phyloP scores from a whole-genome alignment of 306 rosid species.

The Pachyrhizus erosus region DNA sequence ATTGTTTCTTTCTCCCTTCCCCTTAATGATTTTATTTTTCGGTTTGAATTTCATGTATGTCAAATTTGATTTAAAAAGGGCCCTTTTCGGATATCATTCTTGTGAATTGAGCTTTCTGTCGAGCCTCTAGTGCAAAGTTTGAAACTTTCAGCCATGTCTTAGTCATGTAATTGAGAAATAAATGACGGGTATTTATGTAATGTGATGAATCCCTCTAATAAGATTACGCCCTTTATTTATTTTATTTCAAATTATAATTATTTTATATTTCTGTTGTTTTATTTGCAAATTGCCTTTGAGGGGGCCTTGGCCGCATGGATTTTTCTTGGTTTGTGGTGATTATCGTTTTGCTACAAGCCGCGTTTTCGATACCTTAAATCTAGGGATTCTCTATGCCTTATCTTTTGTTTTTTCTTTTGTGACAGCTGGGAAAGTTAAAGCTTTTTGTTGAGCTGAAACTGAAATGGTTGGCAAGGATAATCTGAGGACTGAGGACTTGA shows the following conservation, averaged over 20 bases:
- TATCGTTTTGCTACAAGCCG: slow-evolving; percentile 33
- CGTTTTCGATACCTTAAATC: slow-evolving; percentile 13
- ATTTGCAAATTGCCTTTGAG: slow-evolving; percentile 35
- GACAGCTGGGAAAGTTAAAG: slow-evolving; percentile 29
- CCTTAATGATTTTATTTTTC: not conserved
- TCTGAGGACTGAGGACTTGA: slow-evolving; percentile 70
- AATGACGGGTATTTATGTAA: slow-evolving; percentile 39
- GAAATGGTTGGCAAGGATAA: slow-evolving; percentile 73
- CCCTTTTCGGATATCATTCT: not conserved
- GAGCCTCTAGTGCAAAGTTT: slow-evolving; percentile 5
- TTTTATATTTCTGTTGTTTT: slow-evolving; percentile 34
- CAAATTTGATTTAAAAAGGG: not conserved
- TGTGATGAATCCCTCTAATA: slow-evolving; percentile 10
- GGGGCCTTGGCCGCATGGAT: slow-evolving; percentile 45
- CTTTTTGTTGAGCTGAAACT: slow-evolving; percentile 21
- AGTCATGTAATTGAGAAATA: slow-evolving; percentile 34
- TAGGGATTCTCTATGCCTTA: slow-evolving; percentile 42
- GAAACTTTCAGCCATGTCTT: not conserved
- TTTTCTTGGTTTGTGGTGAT: slow-evolving; percentile 40
- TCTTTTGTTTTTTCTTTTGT: slow-evolving; percentile 17
- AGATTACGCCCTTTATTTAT: not conserved
- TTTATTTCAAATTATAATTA: not conserved
- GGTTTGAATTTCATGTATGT: not conserved
- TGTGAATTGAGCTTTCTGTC: slow-evolving; percentile 30
- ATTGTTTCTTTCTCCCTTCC: not conserved